Percentiles rank a stretch among this genome's conserved stretches.
Conservation (phyloP, 108 stramenopile species). For the Aureococcus anophagefferens region DNA sequence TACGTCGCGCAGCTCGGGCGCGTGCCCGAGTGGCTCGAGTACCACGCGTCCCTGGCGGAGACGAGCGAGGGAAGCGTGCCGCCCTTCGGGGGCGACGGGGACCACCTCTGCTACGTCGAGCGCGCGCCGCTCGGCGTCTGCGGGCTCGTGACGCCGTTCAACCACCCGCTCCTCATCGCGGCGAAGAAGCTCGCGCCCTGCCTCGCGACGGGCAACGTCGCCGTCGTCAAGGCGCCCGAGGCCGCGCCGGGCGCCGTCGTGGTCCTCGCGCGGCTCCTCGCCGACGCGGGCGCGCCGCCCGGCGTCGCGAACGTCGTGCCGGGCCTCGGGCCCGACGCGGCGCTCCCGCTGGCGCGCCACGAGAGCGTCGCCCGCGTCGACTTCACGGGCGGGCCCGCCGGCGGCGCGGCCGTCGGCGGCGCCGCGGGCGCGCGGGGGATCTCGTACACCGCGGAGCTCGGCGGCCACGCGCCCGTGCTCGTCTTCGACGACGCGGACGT, state of each 20-base stretch:
- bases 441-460: conserved; percentile 26
- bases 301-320: conserved; percentile 54
- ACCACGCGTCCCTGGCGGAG: conserved; percentile 35
- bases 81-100: conserved; percentile 17
- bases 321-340: conserved; percentile 24
- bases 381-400: conserved; percentile 36
- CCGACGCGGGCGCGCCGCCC: conserved; percentile 47
- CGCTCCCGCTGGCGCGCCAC: conserved; percentile 18
- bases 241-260: conserved; percentile 26
- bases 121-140: conserved; percentile 18
- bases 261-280: conserved; percentile 23
- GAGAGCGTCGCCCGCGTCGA: conserved; percentile 24
- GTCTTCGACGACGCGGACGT: conserved; percentile 32
- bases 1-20: conserved; percentile 19
- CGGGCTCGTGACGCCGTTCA: conserved; percentile 30
- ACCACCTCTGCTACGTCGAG: conserved; percentile 12
- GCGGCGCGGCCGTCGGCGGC: conserved; percentile 33
- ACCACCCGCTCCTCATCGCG: conserved; percentile 43
- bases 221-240: conserved; percentile 35
- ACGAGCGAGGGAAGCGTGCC: conserved; percentile 19
- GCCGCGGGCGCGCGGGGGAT: conserved; percentile 21
- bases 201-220: conserved; percentile 34
- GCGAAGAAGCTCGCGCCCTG: conserved; percentile 42
- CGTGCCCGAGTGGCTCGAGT: conserved; percentile 38
- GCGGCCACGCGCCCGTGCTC: conserved; percentile 39